These are phyloP conservation scores for Cryptococcus sp. DNA, from an alignment of 1,284 basidiomycete genomes.

Conservation along the genomic window DNA sequence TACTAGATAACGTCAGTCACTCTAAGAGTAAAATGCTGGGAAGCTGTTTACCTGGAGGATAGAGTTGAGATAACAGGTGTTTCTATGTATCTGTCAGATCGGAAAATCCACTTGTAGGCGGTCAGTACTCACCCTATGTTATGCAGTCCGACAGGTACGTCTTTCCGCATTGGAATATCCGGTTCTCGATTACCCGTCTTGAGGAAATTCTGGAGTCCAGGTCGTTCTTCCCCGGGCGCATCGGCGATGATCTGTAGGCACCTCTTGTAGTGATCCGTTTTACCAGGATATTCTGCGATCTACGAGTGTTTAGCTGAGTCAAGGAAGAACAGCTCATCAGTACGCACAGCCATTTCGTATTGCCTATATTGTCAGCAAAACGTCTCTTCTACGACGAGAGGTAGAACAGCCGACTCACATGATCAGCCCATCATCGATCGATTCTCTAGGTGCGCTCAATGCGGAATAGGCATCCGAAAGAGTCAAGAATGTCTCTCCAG, in stretches of 20 bases:
- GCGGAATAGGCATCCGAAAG: slow-evolving; percentile 40
- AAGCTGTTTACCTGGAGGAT: slow-evolving; percentile 25
- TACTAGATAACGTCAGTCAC: slow-evolving; percentile 23
- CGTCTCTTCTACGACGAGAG: background rate
- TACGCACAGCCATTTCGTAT: slow-evolving; percentile 38
- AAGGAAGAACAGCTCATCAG: background rate
- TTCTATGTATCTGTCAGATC: slow-evolving; percentile 16
- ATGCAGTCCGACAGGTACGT: slow-evolving; percentile 44
- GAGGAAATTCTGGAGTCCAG: slow-evolving; percentile 30
- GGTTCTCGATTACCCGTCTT: slow-evolving; percentile 25
- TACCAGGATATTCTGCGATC: slow-evolving; percentile 27
- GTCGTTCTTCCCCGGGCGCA: slow-evolving; percentile 34
- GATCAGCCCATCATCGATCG: slow-evolving; percentile 38
- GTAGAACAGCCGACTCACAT: slow-evolving; percentile 19
- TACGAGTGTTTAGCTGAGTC: background rate
- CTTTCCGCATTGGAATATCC: slow-evolving; percentile 26
- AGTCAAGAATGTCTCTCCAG: slow-evolving; percentile 26
- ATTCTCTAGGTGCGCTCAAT: slow-evolving; percentile 30
- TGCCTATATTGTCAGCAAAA: slow-evolving; percentile 24
- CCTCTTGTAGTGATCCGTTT: slow-evolving; percentile 36
- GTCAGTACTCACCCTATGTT: slow-evolving; percentile 41
- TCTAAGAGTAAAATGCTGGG: background rate
- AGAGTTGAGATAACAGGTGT: slow-evolving; percentile 47
- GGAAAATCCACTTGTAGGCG: too few relatives aligned
- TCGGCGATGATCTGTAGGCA: slow-evolving; percentile 39